phyloP scores from a whole-genome alignment of 2,329 filamentous ascomycete species.

The Colletotrichum falcatum region DNA sequence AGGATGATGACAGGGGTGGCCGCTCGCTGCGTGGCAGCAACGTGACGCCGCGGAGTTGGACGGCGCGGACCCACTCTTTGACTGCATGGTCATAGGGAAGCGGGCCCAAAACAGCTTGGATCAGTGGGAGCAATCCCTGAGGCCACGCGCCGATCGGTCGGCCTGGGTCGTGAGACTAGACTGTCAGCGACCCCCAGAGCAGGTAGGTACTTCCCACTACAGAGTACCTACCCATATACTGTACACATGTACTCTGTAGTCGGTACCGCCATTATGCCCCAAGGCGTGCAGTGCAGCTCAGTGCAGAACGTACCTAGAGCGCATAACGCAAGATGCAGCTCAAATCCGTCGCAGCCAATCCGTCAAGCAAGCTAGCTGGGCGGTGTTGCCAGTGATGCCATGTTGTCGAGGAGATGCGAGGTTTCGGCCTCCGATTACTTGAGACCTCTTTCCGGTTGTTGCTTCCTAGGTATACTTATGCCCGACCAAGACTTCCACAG shows the following conservation, averaged over 20 bases:
- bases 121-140: conserved; percentile 40
- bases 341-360: neutral
- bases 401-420: too few relatives aligned
- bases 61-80: conserved; percentile 10
- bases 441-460: neutral
- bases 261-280: neutral
- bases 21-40: conserved; percentile 38
- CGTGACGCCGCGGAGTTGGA: conserved; percentile 36
- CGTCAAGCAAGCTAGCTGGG: neutral
- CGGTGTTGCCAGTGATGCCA: neutral
- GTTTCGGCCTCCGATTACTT: neutral
- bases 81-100: conserved; percentile 43
- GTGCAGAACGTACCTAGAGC: too few relatives aligned
- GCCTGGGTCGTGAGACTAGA: conserved; percentile 35
- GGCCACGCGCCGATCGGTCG: conserved; percentile 42
- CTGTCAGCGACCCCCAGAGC: too few relatives aligned
- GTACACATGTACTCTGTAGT: neutral
- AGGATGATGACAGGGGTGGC: conserved; percentile 23
- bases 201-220: neutral
- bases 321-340: neutral
- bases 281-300: neutral
- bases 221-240: too few relatives aligned
- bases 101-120: conserved; percentile 37
- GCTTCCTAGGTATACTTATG: too few relatives aligned
- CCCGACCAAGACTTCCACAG: too few relatives aligned